Evolutionary conservation across 2,329 filamentous ascomycete species (phyloP), one percentile per base, ranked within the genome.

Genomic region (Rhynchosporium secalis): DNA sequence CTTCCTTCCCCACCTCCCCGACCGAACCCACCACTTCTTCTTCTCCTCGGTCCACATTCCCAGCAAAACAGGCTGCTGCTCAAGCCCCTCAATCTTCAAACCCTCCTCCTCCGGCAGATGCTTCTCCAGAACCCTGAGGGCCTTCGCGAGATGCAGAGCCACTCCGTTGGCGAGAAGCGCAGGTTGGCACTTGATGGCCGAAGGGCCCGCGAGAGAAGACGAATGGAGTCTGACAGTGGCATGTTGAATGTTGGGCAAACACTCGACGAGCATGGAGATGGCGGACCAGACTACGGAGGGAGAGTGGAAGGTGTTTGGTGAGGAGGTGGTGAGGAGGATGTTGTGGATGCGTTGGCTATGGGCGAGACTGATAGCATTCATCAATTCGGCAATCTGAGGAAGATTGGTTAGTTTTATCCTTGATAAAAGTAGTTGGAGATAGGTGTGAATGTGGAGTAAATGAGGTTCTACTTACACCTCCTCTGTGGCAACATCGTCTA

Each of bases 171-270:
- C 38, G 8, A 58, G 48, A 3, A 48, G 31, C 12, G 6, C 29
- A n/a, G 40, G n/a, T 3, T 48, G 43, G 20, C 20, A 20, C 20
- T 20, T 20, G 20, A 20, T 20, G 20, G 20, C 20, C 20, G 20
- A 20, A 20, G 20, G 20, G 20, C 20, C 20, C 20, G 20, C 20
- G 20, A 20, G 20, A 20, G 20, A 20, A 20, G 20, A 20, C 4
- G 56, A 49, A 12, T 15, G 45, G n/a, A 58, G 45, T 26, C 40
- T 58, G 31, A 58, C 12, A 3, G 33, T 47, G 4, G 56, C 56
- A 15, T 58, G 20, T 41, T 58, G 56, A 15, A 49, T 48, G 33
- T 58, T 58, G 13, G 56, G 56, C 45, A 58, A 58, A 8, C 9
- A 40, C 41, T 41, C 29, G 45, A 58, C 29, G 45, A 58, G 29